Evolutionary conservation across 164 flowering plant genomes (phyloP), one percentile per base, ranked within the genome.

Genomic region (Piper betle): DNA sequence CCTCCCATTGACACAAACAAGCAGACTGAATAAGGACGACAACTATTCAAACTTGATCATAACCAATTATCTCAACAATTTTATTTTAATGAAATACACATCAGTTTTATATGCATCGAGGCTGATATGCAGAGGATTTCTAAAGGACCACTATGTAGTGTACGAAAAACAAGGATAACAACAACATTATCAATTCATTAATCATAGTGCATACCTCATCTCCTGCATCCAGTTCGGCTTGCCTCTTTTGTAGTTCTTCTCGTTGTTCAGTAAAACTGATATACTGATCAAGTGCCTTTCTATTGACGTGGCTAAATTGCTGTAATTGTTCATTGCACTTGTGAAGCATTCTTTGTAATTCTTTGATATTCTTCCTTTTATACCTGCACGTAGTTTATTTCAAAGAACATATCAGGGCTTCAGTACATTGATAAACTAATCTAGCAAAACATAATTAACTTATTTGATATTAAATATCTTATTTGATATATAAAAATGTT

Each of bases 251-350:
- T n/a, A 94, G 91, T 65, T 88, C 96, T 77, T 88, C 97, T 46
- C 99, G 77, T 68, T 94, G 99, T 73, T 94, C 99, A 6, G 96
- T 94, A 72, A 94, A 94, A 74, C 88, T 94, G 39, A 88, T 79
- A 74, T 94, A 94, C 59, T 94, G 99, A 65, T 94, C 99, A 69
- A 94, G 93, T 61, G 99, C 99, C 72, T 91, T 94, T 77, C 85
- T 94, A 74, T 94, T 94, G 59, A 94, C 99, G 81, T 91, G 99
- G 71, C 97, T 94, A 72, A 94, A 94, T 73, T 88, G 82, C 66
- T 84, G 85, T 25, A 94, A 80, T 59, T 94, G 83, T 66, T 94
- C 96, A 72, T 77, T 88, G 75, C 99, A 94, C 76, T 80, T 85
- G 72, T 91, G 96, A 62, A 94, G 96, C 91, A 85, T 81, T 74